phyloP scores from a whole-genome alignment of 805 yeast species.

The Candida andamanensis region DNA sequence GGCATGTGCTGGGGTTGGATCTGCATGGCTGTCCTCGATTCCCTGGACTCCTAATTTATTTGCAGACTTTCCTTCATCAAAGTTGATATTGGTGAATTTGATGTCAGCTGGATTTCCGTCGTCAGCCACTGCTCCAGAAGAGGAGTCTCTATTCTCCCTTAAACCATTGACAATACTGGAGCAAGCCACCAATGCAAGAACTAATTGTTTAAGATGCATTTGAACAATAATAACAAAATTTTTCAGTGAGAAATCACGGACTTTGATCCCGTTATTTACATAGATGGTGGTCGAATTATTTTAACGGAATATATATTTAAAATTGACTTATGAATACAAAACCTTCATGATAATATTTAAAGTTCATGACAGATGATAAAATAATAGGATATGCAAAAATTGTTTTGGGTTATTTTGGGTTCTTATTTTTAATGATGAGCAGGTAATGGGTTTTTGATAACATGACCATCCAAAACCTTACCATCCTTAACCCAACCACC shows the following conservation, averaged over 20 bases:
- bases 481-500: slow-evolving; percentile 80
- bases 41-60: slow-evolving; percentile 16
- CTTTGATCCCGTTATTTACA: too few relatives aligned
- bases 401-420: too few relatives aligned
- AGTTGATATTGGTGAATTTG: slow-evolving; percentile 11
- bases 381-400: too few relatives aligned
- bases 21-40: slow-evolving; percentile 22
- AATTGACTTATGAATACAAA: too few relatives aligned
- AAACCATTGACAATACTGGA: neutral
- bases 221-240: too few relatives aligned
- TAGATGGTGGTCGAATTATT: too few relatives aligned
- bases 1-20: slow-evolving; percentile 20
- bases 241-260: too few relatives aligned
- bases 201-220: slow-evolving; percentile 2
- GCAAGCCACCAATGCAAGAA: neutral
- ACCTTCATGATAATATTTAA: too few relatives aligned
- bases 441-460: slow-evolving; percentile 56
- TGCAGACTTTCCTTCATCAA: slow-evolving; percentile 9
- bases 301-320: too few relatives aligned
- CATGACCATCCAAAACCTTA: slow-evolving; percentile 56
- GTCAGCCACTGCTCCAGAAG: neutral
- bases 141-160: neutral
- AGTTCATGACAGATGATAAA: too few relatives aligned
- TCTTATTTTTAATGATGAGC: slow-evolving; percentile 32
- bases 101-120: slow-evolving; percentile 8